A percentile compares a stretch with the other conserved stretches of the same genome.
Evolutionary conservation across 2,329 filamentous ascomycete genomes (phyloP).

Genomic region (Chaetomium globosum): DNA sequence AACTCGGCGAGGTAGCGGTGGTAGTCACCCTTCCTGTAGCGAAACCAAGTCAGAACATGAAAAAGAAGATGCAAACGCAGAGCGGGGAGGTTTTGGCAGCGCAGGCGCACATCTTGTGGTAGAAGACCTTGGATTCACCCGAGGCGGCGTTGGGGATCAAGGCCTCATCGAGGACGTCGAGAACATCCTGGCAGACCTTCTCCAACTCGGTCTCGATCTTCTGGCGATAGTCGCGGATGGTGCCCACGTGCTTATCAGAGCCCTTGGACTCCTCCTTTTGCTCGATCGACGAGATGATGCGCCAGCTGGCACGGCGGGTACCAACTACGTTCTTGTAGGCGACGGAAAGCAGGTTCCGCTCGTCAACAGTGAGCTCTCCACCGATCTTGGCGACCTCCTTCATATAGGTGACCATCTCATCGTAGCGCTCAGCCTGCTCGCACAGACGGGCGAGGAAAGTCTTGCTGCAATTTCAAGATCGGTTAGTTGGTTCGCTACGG

Average conservation of each 20-base stretch:
- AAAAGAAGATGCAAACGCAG: slow-evolving; percentile 10
- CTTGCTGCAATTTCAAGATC: slow-evolving; percentile 67
- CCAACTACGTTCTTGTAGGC: slow-evolving; percentile 99
- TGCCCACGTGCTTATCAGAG: slow-evolving; percentile 87
- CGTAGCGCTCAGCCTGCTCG: slow-evolving; percentile 99
- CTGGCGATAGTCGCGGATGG: slow-evolving; percentile 95
- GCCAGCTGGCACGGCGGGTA: slow-evolving; percentile 96
- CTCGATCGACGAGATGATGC: slow-evolving; percentile 99
- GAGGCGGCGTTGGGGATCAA: slow-evolving; percentile 95
- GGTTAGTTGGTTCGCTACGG: slow-evolving; percentile 34
- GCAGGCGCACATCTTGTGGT: slow-evolving; percentile 93
- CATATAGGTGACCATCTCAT: slow-evolving; percentile 99
- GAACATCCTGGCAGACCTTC: slow-evolving; percentile 97
- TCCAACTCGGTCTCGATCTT: slow-evolving; percentile 98
- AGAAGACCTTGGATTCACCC: slow-evolving; percentile 99
- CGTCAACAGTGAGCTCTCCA: slow-evolving; percentile 85
- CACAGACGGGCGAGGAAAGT: slow-evolving; percentile 99
- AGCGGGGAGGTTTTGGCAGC: not conserved
- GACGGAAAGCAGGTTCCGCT: slow-evolving; percentile 97
- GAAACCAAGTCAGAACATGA: slow-evolving; percentile 22
- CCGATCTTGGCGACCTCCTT: slow-evolving; percentile 96
- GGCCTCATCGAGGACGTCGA: slow-evolving; percentile 89
- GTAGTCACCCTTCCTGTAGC: slow-evolving; percentile 88
- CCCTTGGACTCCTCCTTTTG: slow-evolving; percentile 99
- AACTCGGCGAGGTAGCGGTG: slow-evolving; percentile 95